Base-by-base conservation (phyloP, 2,329 filamentous ascomycete species). In the Chaetomium sp. region DNA sequence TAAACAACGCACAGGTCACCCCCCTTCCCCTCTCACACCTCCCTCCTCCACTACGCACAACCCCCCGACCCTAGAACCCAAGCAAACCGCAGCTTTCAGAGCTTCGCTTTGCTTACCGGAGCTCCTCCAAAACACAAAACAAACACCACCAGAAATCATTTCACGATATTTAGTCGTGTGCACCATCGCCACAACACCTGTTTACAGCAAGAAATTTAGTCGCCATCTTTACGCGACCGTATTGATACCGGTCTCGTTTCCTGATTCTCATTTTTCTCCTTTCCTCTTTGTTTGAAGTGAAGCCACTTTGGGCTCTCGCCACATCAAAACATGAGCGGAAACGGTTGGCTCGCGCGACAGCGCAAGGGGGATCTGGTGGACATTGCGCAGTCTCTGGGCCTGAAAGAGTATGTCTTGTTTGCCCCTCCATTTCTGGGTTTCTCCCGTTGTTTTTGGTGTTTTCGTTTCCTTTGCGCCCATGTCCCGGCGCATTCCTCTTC, bases 361-460 rank as follows among this genome's bases (percentile, higher is more conserved):
- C 86, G 88, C 76, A 95, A 95, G 79, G 79, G 78, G 65, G 89
- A 92, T 62, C 81, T 96, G 55, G 71, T 83, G 64, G 86, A 88
- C 60, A 78, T 95, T 59, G 89, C 89, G 57, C 81, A 88, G 62
- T 74, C 78, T 47, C 79, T 88, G 59, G 86, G 86, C 56, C 76
- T 92, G 53, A 79, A 82, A 68, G 81, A 88, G 90, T 95, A 82
- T 67, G 85, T 80, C 8, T 12, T 38, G 37, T 9, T 12, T 38
- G 37, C 8, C 19, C 19, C 19, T 27, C 19, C 19, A 12, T 8
- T 4, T 38, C 12, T 38, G 32, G 34, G 14, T 50, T 37, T 44
- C 3, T 32, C 10, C 14, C 35, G 5, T 11, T 51, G 14, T 52
- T 37, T 37, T n/a, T 36, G 37, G 42, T 27, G 36, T 33, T 38